Evolutionary conservation across 2,329 filamentous ascomycete species (phyloP).

Genomic region (Diaporthe caulivora): DNA sequence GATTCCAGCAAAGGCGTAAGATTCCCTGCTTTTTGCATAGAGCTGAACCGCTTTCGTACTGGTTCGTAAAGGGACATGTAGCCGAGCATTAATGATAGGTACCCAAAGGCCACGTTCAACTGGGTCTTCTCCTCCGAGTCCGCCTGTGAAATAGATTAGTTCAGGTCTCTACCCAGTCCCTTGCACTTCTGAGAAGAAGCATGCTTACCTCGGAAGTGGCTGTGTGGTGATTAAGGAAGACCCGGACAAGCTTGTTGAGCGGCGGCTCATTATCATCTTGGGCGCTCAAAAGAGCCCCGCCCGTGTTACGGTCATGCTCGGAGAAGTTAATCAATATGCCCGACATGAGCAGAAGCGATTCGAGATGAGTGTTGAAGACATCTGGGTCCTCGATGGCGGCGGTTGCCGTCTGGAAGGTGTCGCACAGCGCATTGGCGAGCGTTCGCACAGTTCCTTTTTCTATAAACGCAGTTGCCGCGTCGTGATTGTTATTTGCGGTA

Average conservation of each 20-base stretch:
- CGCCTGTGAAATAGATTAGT: slow-evolving; percentile 59
- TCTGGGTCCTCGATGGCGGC: slow-evolving; percentile 61
- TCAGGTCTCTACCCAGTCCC: neutral
- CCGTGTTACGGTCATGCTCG: slow-evolving; percentile 78
- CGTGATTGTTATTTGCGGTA: slow-evolving; percentile 83
- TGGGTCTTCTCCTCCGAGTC: slow-evolving; percentile 81
- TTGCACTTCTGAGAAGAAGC: neutral
- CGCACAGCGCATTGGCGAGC: slow-evolving; percentile 64
- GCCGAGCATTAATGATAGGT: slow-evolving; percentile 85
- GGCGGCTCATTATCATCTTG: slow-evolving; percentile 54
- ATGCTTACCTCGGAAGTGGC: slow-evolving; percentile 75
- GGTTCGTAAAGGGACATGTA: slow-evolving; percentile 76
- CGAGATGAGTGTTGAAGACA: slow-evolving; percentile 66
- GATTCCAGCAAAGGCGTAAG: slow-evolving; percentile 62
- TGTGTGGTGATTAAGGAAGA: slow-evolving; percentile 77
- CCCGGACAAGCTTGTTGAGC: slow-evolving; percentile 69
- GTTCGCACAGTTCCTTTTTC: slow-evolving; percentile 65
- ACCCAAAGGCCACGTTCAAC: slow-evolving; percentile 86
- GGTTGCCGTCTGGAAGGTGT: slow-evolving; percentile 62
- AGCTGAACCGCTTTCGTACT: slow-evolving; percentile 57
- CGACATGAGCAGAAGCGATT: slow-evolving; percentile 81
- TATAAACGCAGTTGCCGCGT: slow-evolving; percentile 77
- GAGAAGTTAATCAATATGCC: slow-evolving; percentile 90
- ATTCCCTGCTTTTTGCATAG: slow-evolving; percentile 57
- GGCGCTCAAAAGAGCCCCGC: slow-evolving; percentile 59